Conservation (phyloP, 495 filamentous ascomycete genomes). For the Pseudoneurospora amorphoporcata region DNA sequence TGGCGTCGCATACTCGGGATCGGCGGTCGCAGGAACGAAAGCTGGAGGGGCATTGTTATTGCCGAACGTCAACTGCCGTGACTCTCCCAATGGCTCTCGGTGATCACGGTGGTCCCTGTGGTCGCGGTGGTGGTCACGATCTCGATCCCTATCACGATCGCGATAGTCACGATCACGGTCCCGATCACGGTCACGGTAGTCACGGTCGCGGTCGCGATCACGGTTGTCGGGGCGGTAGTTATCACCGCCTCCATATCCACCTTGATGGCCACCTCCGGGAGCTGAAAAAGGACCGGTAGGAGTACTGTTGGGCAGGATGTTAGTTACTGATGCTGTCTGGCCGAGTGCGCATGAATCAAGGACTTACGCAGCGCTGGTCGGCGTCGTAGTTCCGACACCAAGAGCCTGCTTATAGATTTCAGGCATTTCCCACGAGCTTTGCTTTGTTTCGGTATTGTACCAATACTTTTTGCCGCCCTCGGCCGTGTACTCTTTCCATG, state of each 20-base stretch:
- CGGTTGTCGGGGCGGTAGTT: conserved; percentile 27
- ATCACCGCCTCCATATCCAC: conserved; percentile 20
- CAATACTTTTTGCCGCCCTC: conserved; percentile 86
- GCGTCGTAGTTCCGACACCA: conserved; percentile 34
- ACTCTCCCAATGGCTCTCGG: conserved; percentile 48
- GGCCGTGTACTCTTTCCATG: conserved; percentile 88
- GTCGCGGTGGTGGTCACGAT: conserved; percentile 14
- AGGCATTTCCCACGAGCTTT: conserved; percentile 93
- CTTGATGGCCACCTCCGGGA: conserved; percentile 43
- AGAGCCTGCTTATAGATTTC: conserved; percentile 66
- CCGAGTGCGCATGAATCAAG: conserved; percentile 2
- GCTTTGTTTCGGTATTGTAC: conserved; percentile 82
- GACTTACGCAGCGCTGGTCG: conserved; percentile 55
- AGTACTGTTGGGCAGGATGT: conserved; percentile 17
- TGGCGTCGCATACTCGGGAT: conserved; percentile 72
- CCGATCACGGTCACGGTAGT: conserved; percentile 19
- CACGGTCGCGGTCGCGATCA: conserved; percentile 17
- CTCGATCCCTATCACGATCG: conserved; percentile 2
- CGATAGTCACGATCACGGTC: conserved; percentile 11
- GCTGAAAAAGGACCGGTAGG: conserved; percentile 60
- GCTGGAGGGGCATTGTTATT: conserved; percentile 54
- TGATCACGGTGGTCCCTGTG: conserved; percentile 24
- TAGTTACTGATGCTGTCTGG: not conserved
- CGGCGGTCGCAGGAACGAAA: conserved; percentile 53
- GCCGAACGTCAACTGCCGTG: conserved; percentile 59